Conservation (phyloP, 2,329 filamentous ascomycete species). For the Penicillium aurantiogriseum region DNA sequence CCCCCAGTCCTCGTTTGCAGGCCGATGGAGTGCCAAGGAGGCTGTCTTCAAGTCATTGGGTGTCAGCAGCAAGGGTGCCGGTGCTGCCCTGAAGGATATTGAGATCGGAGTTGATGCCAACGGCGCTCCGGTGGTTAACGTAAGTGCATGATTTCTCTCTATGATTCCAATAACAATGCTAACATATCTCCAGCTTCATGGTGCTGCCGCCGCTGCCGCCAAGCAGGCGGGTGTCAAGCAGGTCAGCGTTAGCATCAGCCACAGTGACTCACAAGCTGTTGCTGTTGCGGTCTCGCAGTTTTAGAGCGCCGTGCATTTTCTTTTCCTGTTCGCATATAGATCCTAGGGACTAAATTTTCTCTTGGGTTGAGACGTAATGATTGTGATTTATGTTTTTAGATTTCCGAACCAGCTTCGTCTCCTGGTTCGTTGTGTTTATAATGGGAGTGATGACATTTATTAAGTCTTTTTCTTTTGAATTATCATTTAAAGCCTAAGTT, state of each 20-base stretch:
- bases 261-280: conserved; percentile 90
- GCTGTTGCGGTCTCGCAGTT: conserved; percentile 86
- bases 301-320: conserved; percentile 36
- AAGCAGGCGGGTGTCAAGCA: conserved; percentile 82
- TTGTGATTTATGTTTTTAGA: conserved; percentile 28
- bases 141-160: conserved; percentile 52
- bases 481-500: background rate
- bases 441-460: conserved; percentile 27
- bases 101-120: conserved; percentile 80
- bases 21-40: conserved; percentile 95
- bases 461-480: conserved; percentile 8
- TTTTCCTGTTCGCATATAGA: conserved; percentile 15
- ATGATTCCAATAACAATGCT: conserved; percentile 12
- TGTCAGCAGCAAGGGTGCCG: conserved; percentile 80
- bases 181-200: conserved; percentile 66
- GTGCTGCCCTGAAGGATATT: conserved; percentile 89
- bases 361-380: conserved; percentile 26
- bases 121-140: conserved; percentile 79
- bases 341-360: conserved; percentile 4
- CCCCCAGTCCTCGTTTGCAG: conserved; percentile 86
- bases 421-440: conserved; percentile 28
- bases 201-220: conserved; percentile 79
- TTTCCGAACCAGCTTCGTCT: conserved; percentile 25
- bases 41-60: conserved; percentile 97
- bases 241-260: conserved; percentile 91